Conservation (phyloP, 495 filamentous ascomycete genomes). For the Podospora tetraspora region DNA sequence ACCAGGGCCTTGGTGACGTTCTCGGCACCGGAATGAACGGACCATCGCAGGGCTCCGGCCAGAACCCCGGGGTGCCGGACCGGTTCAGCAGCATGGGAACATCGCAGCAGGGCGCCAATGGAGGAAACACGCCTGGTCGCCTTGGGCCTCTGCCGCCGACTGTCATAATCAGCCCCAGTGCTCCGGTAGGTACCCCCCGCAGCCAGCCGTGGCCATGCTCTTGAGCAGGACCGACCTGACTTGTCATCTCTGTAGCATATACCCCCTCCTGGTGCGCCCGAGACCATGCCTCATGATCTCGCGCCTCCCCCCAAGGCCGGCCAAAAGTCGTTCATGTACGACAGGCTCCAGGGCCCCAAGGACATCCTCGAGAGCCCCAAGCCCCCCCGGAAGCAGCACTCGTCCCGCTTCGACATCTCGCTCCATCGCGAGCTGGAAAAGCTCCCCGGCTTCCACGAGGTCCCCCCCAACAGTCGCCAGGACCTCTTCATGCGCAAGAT, state of each 20-base stretch:
- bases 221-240: constrained; percentile 22
- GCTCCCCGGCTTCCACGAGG: constrained; percentile 97
- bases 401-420: constrained; percentile 95
- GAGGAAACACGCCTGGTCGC: constrained; percentile 62
- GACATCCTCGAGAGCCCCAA: constrained; percentile 92
- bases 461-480: constrained; percentile 88
- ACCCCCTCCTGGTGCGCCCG: constrained; percentile 85
- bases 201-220: constrained; percentile 6
- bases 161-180: constrained; percentile 92
- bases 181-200: constrained; percentile 62
- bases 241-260: constrained; percentile 58
- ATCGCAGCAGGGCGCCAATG: constrained; percentile 46
- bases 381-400: constrained; percentile 93
- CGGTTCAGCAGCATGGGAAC: constrained; percentile 39
- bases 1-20: constrained; percentile 51
- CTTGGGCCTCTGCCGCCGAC: constrained; percentile 73
- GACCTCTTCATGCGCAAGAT: constrained; percentile 99
- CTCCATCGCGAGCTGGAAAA: constrained; percentile 96
- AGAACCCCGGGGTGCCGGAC: constrained; percentile 35
- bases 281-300: constrained; percentile 98
- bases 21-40: constrained; percentile 39
- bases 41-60: constrained; percentile 25
- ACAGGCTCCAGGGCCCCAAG: constrained; percentile 89
- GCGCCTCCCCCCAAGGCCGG: constrained; percentile 77
- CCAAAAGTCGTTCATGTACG: constrained; percentile 82